Evolutionary conservation across 352 stramenopile species (phyloP), one percentile per base, ranked within the genome.

Genomic region (Discostella stelligera): DNA sequence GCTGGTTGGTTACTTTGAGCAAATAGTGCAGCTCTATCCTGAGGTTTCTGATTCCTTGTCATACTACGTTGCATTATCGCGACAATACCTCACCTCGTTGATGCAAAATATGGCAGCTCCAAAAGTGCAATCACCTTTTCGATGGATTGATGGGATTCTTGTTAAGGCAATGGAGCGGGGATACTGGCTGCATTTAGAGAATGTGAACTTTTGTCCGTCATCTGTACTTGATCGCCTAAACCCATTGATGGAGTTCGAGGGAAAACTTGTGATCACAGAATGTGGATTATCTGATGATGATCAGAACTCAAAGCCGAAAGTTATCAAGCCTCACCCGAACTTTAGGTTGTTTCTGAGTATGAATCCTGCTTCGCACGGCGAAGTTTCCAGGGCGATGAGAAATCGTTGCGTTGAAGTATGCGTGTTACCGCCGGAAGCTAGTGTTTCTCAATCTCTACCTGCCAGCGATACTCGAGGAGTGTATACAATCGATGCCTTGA

Each of bases 221-320:
- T 98, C 96, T 32, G 97, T 99, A 16, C 89, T 99, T 21, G 98
- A 99, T 92, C 94, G 98, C 39, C 90, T 99, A 23, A 99, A 99
- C 84, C 95, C 97, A 10, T 87, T 99, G 0, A 96, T 99, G 83
- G 98, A 99, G 88, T 97, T 95, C 68, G 94, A 94, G 23, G 98
- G 98, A 44, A 93, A 98, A 66, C 90, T 99, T 44, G 79, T 99
- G 8, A 94, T 99, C 30, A 99, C 98, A 49, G 98, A 99, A 88
- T 98, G 96, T 73, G 97, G 97, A 53, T 82, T 92, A 95, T 62
- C 77, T 95, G 37, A 96, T 96, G 73, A 98, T 92, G 80, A 98
- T 89, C 66, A 94, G 89, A 27, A 90, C 95, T 49, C 95, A 96
- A 70, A 92, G 95, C 71, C 95, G 94, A 50, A 97, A 66, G 89